Percentiles rank a stretch among this genome's conserved stretches.
Evolutionary conservation across 495 filamentous ascomycete genomes (phyloP).

Genomic region (Penicillium ucsense): DNA sequence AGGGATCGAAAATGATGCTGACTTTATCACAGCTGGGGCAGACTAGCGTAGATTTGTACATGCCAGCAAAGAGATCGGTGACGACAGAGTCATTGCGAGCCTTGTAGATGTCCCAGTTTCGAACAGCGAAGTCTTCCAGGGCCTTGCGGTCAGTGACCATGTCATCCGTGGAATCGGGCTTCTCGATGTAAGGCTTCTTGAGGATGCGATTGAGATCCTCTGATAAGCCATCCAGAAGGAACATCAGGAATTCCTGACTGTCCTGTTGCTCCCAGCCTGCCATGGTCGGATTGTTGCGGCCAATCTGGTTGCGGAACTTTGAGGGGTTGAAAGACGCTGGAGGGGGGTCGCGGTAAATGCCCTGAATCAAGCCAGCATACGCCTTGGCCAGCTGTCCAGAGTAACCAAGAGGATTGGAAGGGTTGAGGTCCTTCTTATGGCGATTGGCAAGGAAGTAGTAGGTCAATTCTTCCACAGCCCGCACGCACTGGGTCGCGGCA

Average conservation of each 20-base stretch:
- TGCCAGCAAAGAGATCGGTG: slow-evolving; percentile 87
- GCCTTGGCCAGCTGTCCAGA: slow-evolving; percentile 72
- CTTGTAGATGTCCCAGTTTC: slow-evolving; percentile 86
- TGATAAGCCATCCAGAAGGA: slow-evolving; percentile 86
- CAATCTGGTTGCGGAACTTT: slow-evolving; percentile 71
- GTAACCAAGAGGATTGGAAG: slow-evolving; percentile 72
- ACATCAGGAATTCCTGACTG: slow-evolving; percentile 95
- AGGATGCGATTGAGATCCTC: slow-evolving; percentile 89
- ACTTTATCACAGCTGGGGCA: slow-evolving; percentile 89
- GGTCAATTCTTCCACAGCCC: slow-evolving; percentile 83
- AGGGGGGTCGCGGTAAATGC: slow-evolving; percentile 53
- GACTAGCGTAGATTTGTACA: slow-evolving; percentile 94
- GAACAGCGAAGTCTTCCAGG: slow-evolving; percentile 71
- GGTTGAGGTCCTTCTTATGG: slow-evolving; percentile 72
- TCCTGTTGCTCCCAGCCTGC: slow-evolving; percentile 96
- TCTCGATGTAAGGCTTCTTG: slow-evolving; percentile 96
- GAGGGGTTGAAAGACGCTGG: slow-evolving; percentile 59
- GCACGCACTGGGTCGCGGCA: slow-evolving; percentile 86
- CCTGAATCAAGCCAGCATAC: slow-evolving; percentile 63
- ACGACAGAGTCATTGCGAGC: slow-evolving; percentile 90
- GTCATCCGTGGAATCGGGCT: slow-evolving; percentile 94
- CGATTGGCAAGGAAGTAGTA: slow-evolving; percentile 75
- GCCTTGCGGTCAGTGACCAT: slow-evolving; percentile 76
- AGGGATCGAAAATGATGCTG: slow-evolving; percentile 97
- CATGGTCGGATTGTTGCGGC: slow-evolving; percentile 70